Base-by-base conservation (phyloP, 805 yeast species). In the Candida sphagnicola region DNA sequence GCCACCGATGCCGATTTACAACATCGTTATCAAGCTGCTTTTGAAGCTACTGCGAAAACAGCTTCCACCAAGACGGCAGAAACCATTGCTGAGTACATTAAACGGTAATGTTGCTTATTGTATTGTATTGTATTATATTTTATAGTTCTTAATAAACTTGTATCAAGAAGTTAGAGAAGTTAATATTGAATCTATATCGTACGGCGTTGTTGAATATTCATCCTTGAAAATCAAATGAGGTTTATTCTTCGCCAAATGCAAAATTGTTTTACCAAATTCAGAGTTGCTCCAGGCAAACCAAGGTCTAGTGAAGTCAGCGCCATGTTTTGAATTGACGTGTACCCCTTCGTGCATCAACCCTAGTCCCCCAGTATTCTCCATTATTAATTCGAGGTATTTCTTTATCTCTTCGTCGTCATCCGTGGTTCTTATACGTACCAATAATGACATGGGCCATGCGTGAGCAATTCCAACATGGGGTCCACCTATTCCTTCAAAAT, bases 201-300 rank as follows among this genome's bases (percentile, higher is more conserved):
- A 68, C 3, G 62, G 53, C 8, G 36, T 40, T 2, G 43, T 15
- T 1, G 56, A 44, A 38, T 48, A 64, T 35, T 70, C 69, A 2
- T 66, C 58, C 32, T 73, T 74, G 51, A 85, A 82, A 11, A 87
- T 74, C 46, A 86, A 61, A 51, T 83, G 75, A 0, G 95, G 95
- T 53, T 83, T 85, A 37, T 84, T 65, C 41, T 72, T 62, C 2
- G 91, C 89, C 44, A 88, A 62, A 50, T 86, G 82, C 33, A 88
- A 57, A n/a, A 88, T 81, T 1, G 95, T 82, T 58, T 85, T 85
- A 15, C 89, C 96, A 62, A 88, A 86, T 59, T 89, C 96, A 1
- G 95, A 80, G 55, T 88, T 88, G 49, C 95, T 85, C 96, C 96
- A 88, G 4, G 95, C 83, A 65, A 89, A 89, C 96, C 96, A 88